Conservation (phyloP, 345 rosid genomes). For the Streptanthus diversifolius region DNA sequence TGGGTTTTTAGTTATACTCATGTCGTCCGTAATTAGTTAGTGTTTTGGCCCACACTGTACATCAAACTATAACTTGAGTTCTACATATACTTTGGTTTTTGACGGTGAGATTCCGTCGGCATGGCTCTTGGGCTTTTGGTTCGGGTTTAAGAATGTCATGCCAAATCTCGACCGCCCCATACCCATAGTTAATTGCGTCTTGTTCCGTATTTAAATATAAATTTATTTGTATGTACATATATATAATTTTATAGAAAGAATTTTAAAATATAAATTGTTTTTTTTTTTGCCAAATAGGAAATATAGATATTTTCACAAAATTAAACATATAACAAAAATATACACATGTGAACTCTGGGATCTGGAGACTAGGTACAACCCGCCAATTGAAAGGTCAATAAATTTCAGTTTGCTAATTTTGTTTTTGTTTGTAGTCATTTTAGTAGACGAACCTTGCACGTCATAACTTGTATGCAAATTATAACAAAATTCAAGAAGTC, state of each 20-base stretch:
- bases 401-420: neutral
- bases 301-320: neutral
- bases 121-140: neutral
- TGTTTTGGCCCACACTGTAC: neutral
- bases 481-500: slow-evolving; percentile 13
- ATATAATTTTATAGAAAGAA: too few relatives aligned
- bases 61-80: too few relatives aligned
- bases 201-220: too few relatives aligned
- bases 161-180: neutral
- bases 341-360: neutral
- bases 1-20: too few relatives aligned
- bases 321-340: neutral
- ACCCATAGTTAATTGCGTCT: too few relatives aligned
- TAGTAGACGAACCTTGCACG: slow-evolving; percentile 13
- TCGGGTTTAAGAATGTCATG: neutral
- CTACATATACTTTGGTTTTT: too few relatives aligned
- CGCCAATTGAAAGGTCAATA: neutral
- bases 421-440: neutral
- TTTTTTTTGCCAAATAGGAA: neutral
- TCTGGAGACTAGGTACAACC: neutral
- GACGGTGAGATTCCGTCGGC: neutral
- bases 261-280: too few relatives aligned
- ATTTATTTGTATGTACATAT: too few relatives aligned
- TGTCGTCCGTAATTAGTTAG: too few relatives aligned
- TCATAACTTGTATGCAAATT: neutral